Conservation (phyloP, 2,329 filamentous ascomycete species). For the Phoma herbarum region DNA sequence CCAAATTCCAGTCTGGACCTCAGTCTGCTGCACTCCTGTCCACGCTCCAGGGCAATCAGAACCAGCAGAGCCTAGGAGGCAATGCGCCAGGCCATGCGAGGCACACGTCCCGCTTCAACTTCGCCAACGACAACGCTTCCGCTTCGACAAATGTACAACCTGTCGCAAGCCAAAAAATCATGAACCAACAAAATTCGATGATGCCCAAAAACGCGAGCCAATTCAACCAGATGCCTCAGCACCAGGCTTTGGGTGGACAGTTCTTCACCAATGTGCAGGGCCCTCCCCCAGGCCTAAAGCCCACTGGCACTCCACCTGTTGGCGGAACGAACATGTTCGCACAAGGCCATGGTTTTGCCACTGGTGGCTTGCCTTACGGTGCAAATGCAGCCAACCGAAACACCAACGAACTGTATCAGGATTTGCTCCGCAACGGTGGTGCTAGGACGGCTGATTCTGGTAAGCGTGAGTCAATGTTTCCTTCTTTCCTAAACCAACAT, state of each 20-base stretch:
- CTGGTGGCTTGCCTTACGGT: slow-evolving; percentile 69
- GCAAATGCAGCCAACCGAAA: slow-evolving; percentile 73
- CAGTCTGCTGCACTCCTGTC: slow-evolving; percentile 64
- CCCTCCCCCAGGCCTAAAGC: slow-evolving; percentile 93
- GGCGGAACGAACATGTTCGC: slow-evolving; percentile 84
- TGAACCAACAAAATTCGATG: slow-evolving; percentile 88
- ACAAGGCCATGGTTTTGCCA: slow-evolving; percentile 85
- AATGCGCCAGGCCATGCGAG: slow-evolving; percentile 75
- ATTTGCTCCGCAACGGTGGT: slow-evolving; percentile 77
- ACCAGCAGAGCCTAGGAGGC: slow-evolving; percentile 58
- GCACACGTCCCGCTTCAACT: slow-evolving; percentile 87
- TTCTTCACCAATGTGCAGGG: slow-evolving; percentile 89
- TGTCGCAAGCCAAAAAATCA: slow-evolving; percentile 78
- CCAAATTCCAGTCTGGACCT: slow-evolving; percentile 63
- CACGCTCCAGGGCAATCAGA: slow-evolving; percentile 57
- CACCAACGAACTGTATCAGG: slow-evolving; percentile 76
- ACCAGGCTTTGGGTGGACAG: slow-evolving; percentile 66
- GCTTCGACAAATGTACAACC: slow-evolving; percentile 73
- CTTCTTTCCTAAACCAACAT: slow-evolving; percentile 88
- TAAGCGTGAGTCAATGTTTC: slow-evolving; percentile 99
- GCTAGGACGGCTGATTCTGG: slow-evolving; percentile 81
- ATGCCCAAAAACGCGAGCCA: slow-evolving; percentile 66
- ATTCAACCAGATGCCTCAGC: slow-evolving; percentile 63
- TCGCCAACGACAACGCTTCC: slow-evolving; percentile 76
- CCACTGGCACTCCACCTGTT: slow-evolving; percentile 89